Conservation (phyloP, 345 rosid genomes). For the Populus euphratica region DNA sequence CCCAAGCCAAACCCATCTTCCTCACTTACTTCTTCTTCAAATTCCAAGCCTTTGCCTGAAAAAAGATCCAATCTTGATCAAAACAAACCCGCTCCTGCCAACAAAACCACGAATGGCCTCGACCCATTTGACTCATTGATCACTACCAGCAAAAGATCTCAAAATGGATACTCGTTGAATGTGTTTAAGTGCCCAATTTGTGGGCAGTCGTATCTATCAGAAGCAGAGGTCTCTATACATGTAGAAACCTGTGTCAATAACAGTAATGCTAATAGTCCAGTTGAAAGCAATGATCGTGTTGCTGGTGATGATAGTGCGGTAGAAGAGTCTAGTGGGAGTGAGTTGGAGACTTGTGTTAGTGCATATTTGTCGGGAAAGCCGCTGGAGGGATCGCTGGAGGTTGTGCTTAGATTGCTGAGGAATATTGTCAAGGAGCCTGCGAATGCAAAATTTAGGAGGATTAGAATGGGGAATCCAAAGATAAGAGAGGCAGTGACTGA, state of each 20-base stretch:
- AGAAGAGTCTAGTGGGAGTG: constrained; percentile 17
- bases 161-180: constrained; percentile 64
- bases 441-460: constrained; percentile 73
- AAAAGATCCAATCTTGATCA: constrained; percentile 35
- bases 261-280: background rate
- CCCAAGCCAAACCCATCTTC: constrained; percentile 23
- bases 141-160: constrained; percentile 70
- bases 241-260: constrained; percentile 59
- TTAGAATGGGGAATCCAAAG: constrained; percentile 80
- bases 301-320: constrained; percentile 16
- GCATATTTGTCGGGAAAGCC: constrained; percentile 59
- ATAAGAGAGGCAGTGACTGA: constrained; percentile 75
- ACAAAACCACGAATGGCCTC: constrained; percentile 42
- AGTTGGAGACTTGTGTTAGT: constrained; percentile 48
- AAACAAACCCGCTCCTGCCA: constrained; percentile 23
- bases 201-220: constrained; percentile 47
- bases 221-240: constrained; percentile 74
- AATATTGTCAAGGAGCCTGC: constrained; percentile 78
- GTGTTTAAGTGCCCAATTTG: constrained; percentile 81
- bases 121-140: constrained; percentile 69
- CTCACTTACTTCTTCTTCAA: constrained; percentile 24
- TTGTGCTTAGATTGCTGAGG: constrained; percentile 59
- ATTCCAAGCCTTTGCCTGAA: constrained; percentile 35
- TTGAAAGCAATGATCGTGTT: constrained; percentile 10
- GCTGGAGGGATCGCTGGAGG: constrained; percentile 52